Evolutionary conservation across 169 alveolate genomes (phyloP).

Genomic region (Plasmodium berghei): DNA sequence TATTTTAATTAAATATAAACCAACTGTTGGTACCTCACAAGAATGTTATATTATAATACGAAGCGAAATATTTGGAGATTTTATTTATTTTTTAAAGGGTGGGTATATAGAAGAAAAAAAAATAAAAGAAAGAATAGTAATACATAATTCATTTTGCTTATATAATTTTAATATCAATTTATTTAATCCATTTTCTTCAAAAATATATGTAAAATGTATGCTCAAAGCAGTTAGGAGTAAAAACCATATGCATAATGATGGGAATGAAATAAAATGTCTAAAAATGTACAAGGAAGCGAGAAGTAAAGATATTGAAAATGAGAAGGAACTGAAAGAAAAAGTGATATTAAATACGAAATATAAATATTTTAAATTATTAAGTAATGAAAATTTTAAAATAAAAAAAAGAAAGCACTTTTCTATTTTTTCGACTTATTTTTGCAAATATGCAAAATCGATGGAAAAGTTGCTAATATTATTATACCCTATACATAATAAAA

Average conservation of each 20-base stretch:
- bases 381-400: constrained; percentile 42
- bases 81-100: constrained; percentile 41
- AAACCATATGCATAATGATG: too few relatives aligned
- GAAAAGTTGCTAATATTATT: constrained; percentile 9
- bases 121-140: constrained; percentile 53
- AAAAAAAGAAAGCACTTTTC: constrained; percentile 35
- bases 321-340: not conserved
- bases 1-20: constrained; percentile 39
- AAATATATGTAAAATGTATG: constrained; percentile 29
- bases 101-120: constrained; percentile 30
- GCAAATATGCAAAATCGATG: constrained; percentile 16
- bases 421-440: constrained; percentile 33
- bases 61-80: constrained; percentile 43
- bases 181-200: constrained; percentile 59
- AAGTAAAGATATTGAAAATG: not conserved
- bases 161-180: constrained; percentile 28
- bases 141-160: constrained; percentile 54
- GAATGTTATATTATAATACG: constrained; percentile 51
- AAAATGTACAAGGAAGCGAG: not conserved
- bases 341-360: constrained; percentile 28
- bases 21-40: constrained; percentile 30
- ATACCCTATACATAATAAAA: not conserved
- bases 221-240: not conserved
- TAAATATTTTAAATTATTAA: constrained; percentile 30
- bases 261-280: not conserved